A percentile compares a stretch with the other conserved stretches of the same genome.
These are phyloP conservation scores for Encephalitozoon cuniculi DNA, from an alignment of 371 early-diverging fungal genomes.

Conservation along the genomic window DNA sequence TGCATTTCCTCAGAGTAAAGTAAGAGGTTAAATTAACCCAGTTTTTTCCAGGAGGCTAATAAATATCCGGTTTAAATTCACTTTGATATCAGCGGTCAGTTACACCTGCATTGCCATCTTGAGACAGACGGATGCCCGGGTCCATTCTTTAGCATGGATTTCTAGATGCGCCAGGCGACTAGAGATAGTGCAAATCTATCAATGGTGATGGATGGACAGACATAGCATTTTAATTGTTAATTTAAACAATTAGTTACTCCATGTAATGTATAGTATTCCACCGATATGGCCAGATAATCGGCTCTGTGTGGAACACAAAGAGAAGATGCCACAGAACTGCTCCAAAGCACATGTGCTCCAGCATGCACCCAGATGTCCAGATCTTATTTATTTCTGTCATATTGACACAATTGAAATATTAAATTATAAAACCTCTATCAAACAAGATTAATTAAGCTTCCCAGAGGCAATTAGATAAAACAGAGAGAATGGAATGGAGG, in stretches of 20 bases:
- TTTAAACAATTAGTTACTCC: background rate
- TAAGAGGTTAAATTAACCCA: background rate
- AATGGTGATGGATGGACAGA: background rate
- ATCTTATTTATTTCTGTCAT: background rate
- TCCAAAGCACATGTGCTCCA: background rate
- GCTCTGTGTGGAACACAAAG: background rate
- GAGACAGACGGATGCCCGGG: background rate
- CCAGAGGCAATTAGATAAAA: background rate
- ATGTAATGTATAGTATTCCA: background rate
- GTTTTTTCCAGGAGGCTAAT: background rate
- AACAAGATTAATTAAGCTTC: constrained; percentile 3
- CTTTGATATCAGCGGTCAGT: background rate
- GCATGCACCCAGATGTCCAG: background rate
- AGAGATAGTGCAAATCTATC: background rate
- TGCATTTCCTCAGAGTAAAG: background rate
- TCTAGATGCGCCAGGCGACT: background rate
- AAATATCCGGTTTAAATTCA: background rate
- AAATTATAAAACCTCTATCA: background rate
- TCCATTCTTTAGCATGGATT: background rate
- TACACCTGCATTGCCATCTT: background rate
- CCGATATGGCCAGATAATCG: background rate
- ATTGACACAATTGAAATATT: background rate
- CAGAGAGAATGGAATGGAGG: background rate
- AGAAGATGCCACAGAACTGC: background rate
- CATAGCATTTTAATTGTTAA: background rate